Conservation (phyloP, 2,329 filamentous ascomycete genomes). For the Colletotrichum trifolii region DNA sequence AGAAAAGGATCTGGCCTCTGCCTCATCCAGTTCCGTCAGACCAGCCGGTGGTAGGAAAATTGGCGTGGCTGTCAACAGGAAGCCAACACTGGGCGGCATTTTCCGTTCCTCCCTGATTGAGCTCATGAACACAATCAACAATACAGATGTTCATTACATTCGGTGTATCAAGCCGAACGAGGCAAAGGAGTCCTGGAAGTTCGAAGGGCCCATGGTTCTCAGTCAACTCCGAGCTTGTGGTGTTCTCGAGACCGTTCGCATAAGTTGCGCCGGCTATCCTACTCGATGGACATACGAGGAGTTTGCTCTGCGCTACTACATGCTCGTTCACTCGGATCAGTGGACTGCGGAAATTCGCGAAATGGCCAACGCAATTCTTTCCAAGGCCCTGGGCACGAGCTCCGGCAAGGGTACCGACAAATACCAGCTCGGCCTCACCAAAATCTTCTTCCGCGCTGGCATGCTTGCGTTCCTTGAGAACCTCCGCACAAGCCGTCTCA, state of each 20-base stretch:
- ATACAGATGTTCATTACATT: slow-evolving; percentile 98
- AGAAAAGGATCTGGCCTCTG: slow-evolving; percentile 83
- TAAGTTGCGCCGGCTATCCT: slow-evolving; percentile 96
- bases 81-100: slow-evolving; percentile 96
- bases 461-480: slow-evolving; percentile 99
- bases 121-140: slow-evolving; percentile 97
- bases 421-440: slow-evolving; percentile 96
- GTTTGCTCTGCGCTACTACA: slow-evolving; percentile 97
- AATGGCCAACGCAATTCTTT: slow-evolving; percentile 93
- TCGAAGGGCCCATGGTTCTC: slow-evolving; percentile 98
- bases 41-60: slow-evolving; percentile 85
- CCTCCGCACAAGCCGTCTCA: slow-evolving; percentile 87
- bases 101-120: slow-evolving; percentile 99
- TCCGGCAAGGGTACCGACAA: slow-evolving; percentile 84
- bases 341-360: slow-evolving; percentile 95
- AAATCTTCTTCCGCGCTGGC: slow-evolving; percentile 99
- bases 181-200: slow-evolving; percentile 95
- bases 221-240: slow-evolving; percentile 97
- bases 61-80: slow-evolving; percentile 91
- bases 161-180: slow-evolving; percentile 99
- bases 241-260: slow-evolving; percentile 97
- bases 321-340: slow-evolving; percentile 88
- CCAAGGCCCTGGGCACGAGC: slow-evolving; percentile 84
- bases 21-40: slow-evolving; percentile 78
- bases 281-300: slow-evolving; percentile 99